Percentiles rank a stretch among this genome's conserved stretches.
Conservation (phyloP, 176 grass and related monocot genomes). For the Zea luxurians region DNA sequence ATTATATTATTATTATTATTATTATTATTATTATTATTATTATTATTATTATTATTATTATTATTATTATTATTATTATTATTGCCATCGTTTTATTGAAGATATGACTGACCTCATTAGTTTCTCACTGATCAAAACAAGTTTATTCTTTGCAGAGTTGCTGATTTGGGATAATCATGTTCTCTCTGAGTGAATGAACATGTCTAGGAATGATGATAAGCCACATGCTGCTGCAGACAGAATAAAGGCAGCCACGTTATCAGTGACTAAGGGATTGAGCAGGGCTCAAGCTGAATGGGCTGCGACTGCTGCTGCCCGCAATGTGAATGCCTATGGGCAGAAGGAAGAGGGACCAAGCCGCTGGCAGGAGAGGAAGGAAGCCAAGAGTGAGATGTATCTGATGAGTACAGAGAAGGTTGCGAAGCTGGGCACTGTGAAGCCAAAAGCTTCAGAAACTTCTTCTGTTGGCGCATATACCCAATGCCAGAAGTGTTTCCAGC, state of each 20-base stretch:
- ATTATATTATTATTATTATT: too few species aligned
- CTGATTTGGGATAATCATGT: neutral
- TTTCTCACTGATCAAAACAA: constrained; percentile 8
- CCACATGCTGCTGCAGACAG: too few species aligned
- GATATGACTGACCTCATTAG: too few species aligned
- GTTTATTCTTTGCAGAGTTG: constrained; percentile 15
- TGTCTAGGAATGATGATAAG: constrained; percentile 51
- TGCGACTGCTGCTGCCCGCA: too few species aligned
- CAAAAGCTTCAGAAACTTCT: constrained; percentile 43
- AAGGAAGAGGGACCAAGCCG: constrained; percentile 68
- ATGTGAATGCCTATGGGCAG: too few species aligned
- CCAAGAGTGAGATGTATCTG: constrained; percentile 81
- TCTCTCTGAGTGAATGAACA: constrained; percentile 20
- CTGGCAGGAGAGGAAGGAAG: constrained; percentile 79
- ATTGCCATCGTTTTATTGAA: neutral
- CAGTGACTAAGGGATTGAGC: too few species aligned
- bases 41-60: neutral
- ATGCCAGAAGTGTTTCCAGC: constrained; percentile 78
- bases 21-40: too few species aligned
- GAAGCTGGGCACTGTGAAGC: constrained; percentile 55
- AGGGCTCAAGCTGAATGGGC: too few species aligned
- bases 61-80: neutral
- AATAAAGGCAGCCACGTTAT: too few species aligned
- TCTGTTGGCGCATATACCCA: constrained; percentile 42
- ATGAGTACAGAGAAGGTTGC: constrained; percentile 77